Evolutionary conservation across 768 basidiomycete genomes (phyloP), one percentile per base, ranked within the genome.

Genomic region (Nevesoporus exiguus): DNA sequence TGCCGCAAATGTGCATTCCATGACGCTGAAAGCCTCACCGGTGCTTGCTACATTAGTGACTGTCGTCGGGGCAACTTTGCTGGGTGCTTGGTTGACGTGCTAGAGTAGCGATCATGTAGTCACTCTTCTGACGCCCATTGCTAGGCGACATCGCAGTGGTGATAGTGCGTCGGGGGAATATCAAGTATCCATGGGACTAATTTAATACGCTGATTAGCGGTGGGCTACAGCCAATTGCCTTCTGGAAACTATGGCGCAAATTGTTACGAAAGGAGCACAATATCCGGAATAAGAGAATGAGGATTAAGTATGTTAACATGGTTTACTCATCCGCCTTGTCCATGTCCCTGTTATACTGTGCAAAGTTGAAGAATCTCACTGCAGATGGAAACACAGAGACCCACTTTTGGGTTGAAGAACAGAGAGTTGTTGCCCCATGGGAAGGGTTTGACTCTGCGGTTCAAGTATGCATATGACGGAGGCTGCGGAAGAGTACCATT

Each of bases 371-470:
- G 46, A 51, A 47, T 39, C 24, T 51, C 31, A 41, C 19, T 37
- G 21, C 40, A 24, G 10, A 19, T 7, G 5, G n/a, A 42, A 6
- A 36, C 3, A 53, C 19, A 45, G 10, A 46, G n/a, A 65, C 84
- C 43, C 67, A 88, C 90, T 61, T 81, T 76, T 47, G 83, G 70
- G 68, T 90, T 93, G 76, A 80, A 93, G 79, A 93, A 93, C 17
- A 93, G 78, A 14, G 81, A 79, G 80, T 93, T 93, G 62, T 61
- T 71, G 22, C 91, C 91, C 91, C 91, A 93, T 19, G 91, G 91
- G 79, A 80, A 93, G 37, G 90, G 88, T 71, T 89, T 90, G 55
- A 69, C 68, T 56, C 91, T 77, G 63, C 76, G 81, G 76, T 92
- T 91, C 71, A 93, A 63, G 75, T 86, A 90, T 40, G 89, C 81